These are phyloP conservation scores for Clitoria ternatea DNA, from an alignment of 306 rosid species.

Conservation along the genomic window DNA sequence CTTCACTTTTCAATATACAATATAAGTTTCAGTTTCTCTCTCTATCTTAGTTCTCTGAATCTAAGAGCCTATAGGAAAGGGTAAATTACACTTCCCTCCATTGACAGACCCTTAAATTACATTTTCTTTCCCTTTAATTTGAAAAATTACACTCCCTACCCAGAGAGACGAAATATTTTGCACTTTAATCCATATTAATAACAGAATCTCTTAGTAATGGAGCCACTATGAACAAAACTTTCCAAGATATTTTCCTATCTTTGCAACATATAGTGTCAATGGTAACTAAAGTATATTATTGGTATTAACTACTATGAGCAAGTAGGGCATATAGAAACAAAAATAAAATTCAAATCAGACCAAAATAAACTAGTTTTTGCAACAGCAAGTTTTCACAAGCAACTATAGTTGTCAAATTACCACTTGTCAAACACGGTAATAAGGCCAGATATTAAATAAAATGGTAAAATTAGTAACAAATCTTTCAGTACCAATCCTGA, in stretches of 20 bases:
- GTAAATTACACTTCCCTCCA: not conserved
- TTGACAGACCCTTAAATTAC: not conserved
- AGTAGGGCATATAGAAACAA: constrained; percentile 6
- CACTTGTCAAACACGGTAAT: not conserved
- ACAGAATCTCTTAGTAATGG: not conserved
- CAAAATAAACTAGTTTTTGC: constrained; percentile 7
- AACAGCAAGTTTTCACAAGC: constrained; percentile 6
- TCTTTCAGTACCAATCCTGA: constrained; percentile 67
- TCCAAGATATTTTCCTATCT: not conserved
- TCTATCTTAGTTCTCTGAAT: no score
- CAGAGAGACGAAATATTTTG: not conserved
- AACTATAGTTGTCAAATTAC: not conserved
- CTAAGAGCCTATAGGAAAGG: not conserved
- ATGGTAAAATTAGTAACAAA: constrained; percentile 16
- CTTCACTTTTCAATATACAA: no score
- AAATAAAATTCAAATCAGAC: not conserved
- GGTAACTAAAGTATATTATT: not conserved
- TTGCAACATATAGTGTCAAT: not conserved
- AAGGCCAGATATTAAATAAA: constrained; percentile 14
- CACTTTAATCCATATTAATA: not conserved
- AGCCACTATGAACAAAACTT: not conserved
- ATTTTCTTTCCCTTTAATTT: not conserved
- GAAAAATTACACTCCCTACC: not conserved
- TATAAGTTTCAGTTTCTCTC: no score
- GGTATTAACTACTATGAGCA: not conserved